Base-by-base conservation (phyloP, 306 rosid genomes). In the Fagus crenata region DNA sequence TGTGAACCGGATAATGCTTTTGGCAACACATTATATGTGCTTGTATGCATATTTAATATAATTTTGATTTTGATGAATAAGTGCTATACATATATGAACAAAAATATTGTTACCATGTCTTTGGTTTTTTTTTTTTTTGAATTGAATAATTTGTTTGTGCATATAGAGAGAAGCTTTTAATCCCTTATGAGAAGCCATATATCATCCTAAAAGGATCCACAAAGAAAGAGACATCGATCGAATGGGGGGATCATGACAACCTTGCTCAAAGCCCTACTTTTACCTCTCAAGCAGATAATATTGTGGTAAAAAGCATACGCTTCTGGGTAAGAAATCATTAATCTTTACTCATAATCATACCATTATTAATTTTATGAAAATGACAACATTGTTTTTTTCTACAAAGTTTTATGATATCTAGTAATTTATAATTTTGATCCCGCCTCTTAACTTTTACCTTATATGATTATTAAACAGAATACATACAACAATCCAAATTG, bases 181-280 rank as follows among this genome's bases (percentile, higher is more conserved):
- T 94, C 35, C 95, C 96, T 0, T 0, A 28, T 33, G 88, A 89
- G 51, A 92, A 92, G 80, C 96, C 93, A 17, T 73, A 77, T 55
- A 87, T 94, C 9, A 56, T 89, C 40, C 59, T 94, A 7, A 74
- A 83, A 83, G 98, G 98, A 67, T 77, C 59, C 51, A 86, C 89
- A 53, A 82, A 55, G 80, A 83, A 36, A 22, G 83, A 8, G 13
- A 92, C 97, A 1, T 22, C 68, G 5, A 86, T 94, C 41, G 90
- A 84, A 8, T 94, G 96, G 98, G 83, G 76, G 54, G 97, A 92
- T 53, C 96, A 90, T 80, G 73, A 49, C 2, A 40, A 79, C 2
- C 39, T 71, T n/a, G 77, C 70, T 3, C 78, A 85, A 60, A 90
- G 96, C 77, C 87, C 97, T 18, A 90, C 98, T 5, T 94, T 94